Evolutionary conservation across 2,329 filamentous ascomycete species (phyloP).

Genomic region (Pseudogymnoascus verrucosus): DNA sequence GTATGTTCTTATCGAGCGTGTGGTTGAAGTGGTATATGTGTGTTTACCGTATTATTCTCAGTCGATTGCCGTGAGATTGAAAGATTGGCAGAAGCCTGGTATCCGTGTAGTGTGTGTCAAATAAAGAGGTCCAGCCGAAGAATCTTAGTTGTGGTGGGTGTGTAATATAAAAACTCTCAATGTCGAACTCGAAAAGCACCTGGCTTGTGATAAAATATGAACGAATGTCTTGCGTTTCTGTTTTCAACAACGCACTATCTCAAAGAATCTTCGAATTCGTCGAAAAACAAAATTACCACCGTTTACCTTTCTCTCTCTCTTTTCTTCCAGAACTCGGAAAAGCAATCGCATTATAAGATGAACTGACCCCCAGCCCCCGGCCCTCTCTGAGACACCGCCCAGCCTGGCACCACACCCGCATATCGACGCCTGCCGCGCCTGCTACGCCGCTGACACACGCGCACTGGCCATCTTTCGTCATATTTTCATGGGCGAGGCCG

Average conservation of each 20-base stretch:
- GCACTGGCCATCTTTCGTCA: background rate
- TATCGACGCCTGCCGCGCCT: slow-evolving; percentile 1
- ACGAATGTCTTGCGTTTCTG: background rate
- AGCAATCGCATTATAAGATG: slow-evolving; percentile 7
- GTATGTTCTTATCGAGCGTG: background rate
- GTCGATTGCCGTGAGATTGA: background rate
- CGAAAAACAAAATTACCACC: background rate
- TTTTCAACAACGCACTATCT: background rate
- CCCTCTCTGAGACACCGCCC: background rate
- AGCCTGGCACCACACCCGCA: background rate
- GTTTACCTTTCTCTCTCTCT: background rate
- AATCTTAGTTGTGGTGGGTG: slow-evolving; percentile 6
- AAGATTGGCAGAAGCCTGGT: background rate
- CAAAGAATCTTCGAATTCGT: background rate
- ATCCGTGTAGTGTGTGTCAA: slow-evolving; percentile 6
- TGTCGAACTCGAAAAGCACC: slow-evolving; percentile 3
- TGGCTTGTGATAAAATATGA: background rate
- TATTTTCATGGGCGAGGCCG: background rate
- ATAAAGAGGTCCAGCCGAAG: slow-evolving; percentile 7
- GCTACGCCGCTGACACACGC: slow-evolving; percentile 6
- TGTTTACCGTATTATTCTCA: background rate
- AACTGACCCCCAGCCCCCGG: background rate
- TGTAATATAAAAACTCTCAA: slow-evolving; percentile 5
- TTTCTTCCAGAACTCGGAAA: slow-evolving; percentile 5
- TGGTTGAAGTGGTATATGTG: background rate